phyloP scores from a whole-genome alignment of 1,284 basidiomycete genomes.

The Trametes sp. region DNA sequence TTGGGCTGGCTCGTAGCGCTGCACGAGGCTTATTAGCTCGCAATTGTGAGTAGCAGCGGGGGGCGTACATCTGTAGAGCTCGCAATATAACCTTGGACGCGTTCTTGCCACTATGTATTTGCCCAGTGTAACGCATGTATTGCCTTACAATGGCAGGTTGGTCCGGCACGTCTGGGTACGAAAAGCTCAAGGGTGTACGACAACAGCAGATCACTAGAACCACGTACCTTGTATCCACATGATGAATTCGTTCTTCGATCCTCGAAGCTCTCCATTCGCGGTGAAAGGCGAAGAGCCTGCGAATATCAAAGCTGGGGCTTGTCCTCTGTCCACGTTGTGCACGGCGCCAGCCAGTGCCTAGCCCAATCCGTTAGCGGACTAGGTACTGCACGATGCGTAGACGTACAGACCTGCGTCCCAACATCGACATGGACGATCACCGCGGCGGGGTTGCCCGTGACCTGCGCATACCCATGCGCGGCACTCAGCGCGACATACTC shows the following conservation, averaged over 20 bases:
- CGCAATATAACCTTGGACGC: conserved; percentile 58
- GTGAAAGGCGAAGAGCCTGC: conserved; percentile 71
- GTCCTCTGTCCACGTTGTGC: conserved; percentile 69
- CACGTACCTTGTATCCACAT: conserved; percentile 69
- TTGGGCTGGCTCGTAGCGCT: conserved; percentile 71
- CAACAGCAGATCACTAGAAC: not conserved
- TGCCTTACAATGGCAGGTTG: conserved; percentile 72
- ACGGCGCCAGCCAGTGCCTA: conserved; percentile 73
- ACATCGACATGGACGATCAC: conserved; percentile 77
- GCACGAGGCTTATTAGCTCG: not conserved
- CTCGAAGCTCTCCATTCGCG: conserved; percentile 59
- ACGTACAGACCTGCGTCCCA: conserved; percentile 60
- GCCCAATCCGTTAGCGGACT: not conserved
- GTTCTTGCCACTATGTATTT: conserved; percentile 61
- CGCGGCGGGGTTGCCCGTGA: conserved; percentile 66
- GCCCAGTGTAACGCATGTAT: conserved; percentile 71
- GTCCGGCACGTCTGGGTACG: conserved; percentile 61
- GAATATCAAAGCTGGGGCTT: conserved; percentile 70
- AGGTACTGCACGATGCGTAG: too few relatives aligned
- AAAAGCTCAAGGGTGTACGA: not conserved
- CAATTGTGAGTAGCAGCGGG: not conserved
- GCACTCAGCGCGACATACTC: conserved; percentile 77
- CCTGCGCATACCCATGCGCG: conserved; percentile 73
- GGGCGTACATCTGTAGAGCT: conserved; percentile 63
- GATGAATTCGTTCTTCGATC: conserved; percentile 74